Evolutionary conservation across 257 asterid genomes (phyloP), one percentile per base, ranked within the genome.

Genomic region (Penstemon barbatus): DNA sequence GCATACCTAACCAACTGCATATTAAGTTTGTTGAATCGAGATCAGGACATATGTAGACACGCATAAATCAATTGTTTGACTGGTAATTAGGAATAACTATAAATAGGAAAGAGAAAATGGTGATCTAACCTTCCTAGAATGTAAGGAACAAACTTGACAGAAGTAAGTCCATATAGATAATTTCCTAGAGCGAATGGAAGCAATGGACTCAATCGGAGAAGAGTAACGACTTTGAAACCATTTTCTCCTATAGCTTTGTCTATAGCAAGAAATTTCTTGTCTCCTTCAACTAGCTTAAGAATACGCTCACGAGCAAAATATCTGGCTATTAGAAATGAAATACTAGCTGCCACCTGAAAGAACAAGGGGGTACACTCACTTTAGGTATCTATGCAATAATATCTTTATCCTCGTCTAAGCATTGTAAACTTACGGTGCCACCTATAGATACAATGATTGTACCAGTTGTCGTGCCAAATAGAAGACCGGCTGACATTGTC

Each of bases 231-330:
- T 83, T 78, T 80, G 82, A 93, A 93, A 74, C 97, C 89, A 69
- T 93, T 93, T 78, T 86, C 99, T 64, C 99, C 99, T 66, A 93
- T 88, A 52, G 97, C 99, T 80, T 87, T 93, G 81, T 93, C 99
- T 44, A 93, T 93, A 6, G 99, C 99, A 49, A 89, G 95, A 77
- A 93, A 90, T 66, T 90, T 89, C 81, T 89, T 89, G 77, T 93
- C 90, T 69, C 96, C 99, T 84, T 91, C 96, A 5, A 93, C 99
- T 38, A 93, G 82, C 88, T 93, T 93, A 57, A 93, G 96, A 76
- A 93, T 90, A 40, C 99, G 86, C 69, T 90, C 97, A 13, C 99
- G 97, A 46, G 97, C 99, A 83, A 90, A 93, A 86, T 93, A 93
- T 80, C 99, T 88, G 66, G 97, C 99, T 48, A 93, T 93, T 52